Evolutionary conservation across 2,329 filamentous ascomycete genomes (phyloP).

Genomic region (Oidium heveae): DNA sequence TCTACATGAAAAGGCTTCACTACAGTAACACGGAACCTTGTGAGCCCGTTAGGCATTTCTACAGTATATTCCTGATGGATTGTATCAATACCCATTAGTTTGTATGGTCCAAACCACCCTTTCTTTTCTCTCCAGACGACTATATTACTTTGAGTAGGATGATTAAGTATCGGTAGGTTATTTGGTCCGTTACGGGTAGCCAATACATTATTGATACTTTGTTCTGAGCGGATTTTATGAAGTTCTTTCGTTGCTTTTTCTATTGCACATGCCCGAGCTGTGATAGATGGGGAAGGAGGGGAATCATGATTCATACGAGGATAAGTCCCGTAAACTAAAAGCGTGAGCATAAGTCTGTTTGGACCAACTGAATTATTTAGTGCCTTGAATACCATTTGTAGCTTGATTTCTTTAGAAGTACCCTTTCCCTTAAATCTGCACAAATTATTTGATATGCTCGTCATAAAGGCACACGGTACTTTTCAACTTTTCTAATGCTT

Average conservation of each 20-base stretch:
- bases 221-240: neutral
- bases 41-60: too few relatives aligned
- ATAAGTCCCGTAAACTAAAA: neutral
- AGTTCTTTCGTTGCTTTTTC: neutral
- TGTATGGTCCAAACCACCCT: too few relatives aligned
- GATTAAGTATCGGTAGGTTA: too few relatives aligned
- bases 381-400: neutral
- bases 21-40: too few relatives aligned
- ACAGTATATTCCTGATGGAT: too few relatives aligned
- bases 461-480: neutral
- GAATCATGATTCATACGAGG: neutral
- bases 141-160: too few relatives aligned
- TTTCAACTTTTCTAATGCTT: slow-evolving; percentile 1
- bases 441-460: neutral
- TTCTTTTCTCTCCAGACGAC: too few relatives aligned
- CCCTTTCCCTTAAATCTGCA: neutral
- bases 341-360: neutral
- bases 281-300: neutral
- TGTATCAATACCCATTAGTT: too few relatives aligned
- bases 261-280: neutral
- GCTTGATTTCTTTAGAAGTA: neutral
- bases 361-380: slow-evolving; percentile 1
- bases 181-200: too few relatives aligned
- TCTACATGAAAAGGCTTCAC: too few relatives aligned
- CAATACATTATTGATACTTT: too few relatives aligned